These are phyloP conservation scores for Ustanciosporium gigantosporum DNA, from an alignment of 1,284 basidiomycete species.

Conservation along the genomic window DNA sequence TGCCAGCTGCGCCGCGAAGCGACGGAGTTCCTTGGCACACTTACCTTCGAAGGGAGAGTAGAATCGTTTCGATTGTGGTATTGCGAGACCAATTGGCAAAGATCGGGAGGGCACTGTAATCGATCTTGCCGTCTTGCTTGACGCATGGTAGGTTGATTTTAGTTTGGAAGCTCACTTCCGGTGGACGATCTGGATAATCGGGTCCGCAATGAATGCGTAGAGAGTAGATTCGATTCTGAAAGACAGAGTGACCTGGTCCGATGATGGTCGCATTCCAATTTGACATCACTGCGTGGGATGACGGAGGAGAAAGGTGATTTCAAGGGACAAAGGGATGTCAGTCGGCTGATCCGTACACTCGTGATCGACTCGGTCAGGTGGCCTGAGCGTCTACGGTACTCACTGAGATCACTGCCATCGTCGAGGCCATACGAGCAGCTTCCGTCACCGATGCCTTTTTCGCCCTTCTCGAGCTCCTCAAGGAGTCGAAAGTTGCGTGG, in stretches of 20 bases:
- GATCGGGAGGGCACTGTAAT: slow-evolving; percentile 46
- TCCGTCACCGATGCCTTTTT: slow-evolving; percentile 98
- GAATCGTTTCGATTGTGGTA: slow-evolving; percentile 58
- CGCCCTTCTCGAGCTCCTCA: slow-evolving; percentile 96
- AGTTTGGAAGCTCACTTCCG: slow-evolving; percentile 81
- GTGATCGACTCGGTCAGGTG: not conserved
- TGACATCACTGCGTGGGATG: slow-evolving; percentile 72
- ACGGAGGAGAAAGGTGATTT: not conserved
- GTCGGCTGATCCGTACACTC: not conserved
- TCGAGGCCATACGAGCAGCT: slow-evolving; percentile 84
- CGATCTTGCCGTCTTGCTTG: slow-evolving; percentile 69
- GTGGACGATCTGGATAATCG: slow-evolving; percentile 79
- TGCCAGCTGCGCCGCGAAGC: no score
- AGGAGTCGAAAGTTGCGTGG: slow-evolving; percentile 89
- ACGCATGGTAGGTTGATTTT: slow-evolving; percentile 96
- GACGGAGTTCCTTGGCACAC: no score
- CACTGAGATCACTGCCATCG: slow-evolving; percentile 56
- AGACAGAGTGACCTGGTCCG: slow-evolving; percentile 88
- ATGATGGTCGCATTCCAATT: slow-evolving; percentile 99
- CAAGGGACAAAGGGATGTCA: not conserved
- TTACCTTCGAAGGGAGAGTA: slow-evolving; percentile 56
- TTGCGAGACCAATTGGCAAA: slow-evolving; percentile 55
- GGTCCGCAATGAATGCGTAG: slow-evolving; percentile 86
- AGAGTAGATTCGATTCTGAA: slow-evolving; percentile 98
- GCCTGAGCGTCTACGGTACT: slow-evolving; percentile 10